A percentile compares a stretch with the other conserved stretches of the same genome.
These are phyloP conservation scores for Primulina eburnea DNA, from an alignment of 257 asterid genomes.

Conservation along the genomic window DNA sequence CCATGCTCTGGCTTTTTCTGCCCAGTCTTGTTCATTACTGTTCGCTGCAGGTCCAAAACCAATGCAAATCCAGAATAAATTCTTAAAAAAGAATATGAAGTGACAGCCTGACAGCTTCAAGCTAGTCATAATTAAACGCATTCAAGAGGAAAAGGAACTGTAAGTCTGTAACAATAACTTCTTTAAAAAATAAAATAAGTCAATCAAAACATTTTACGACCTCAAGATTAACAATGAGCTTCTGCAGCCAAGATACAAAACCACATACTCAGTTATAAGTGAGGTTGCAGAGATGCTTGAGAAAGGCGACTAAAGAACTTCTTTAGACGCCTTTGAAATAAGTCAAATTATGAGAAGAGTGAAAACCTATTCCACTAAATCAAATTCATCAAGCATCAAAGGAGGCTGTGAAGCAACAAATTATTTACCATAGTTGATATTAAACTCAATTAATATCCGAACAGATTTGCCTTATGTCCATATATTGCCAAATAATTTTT, in stretches of 20 bases:
- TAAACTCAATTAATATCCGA: conserved; percentile 3
- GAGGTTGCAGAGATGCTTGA: conserved; percentile 5
- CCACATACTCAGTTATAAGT: conserved; percentile 4
- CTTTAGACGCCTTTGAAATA: neutral
- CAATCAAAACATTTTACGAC: neutral
- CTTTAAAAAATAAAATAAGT: neutral
- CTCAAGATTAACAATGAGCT: neutral
- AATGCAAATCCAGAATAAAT: conserved; percentile 24
- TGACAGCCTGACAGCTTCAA: neutral
- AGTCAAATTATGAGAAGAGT: neutral
- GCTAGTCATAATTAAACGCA: conserved; percentile 22
- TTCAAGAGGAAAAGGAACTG: no score
- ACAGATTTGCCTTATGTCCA: neutral
- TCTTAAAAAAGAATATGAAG: neutral
- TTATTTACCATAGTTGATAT: conserved; percentile 7
- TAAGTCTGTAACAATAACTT: neutral
- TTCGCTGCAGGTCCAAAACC: conserved; percentile 45
- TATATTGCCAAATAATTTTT: conserved; percentile 10
- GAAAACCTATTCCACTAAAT: neutral
- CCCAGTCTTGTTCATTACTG: conserved; percentile 88
- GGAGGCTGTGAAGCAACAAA: neutral
- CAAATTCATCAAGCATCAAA: conserved; percentile 12
- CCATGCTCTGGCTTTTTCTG: conserved; percentile 97
- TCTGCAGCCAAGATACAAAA: neutral
- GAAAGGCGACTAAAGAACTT: conserved; percentile 1